These are phyloP conservation scores for Dipteronia dyeriana DNA, from an alignment of 345 rosid genomes.

Conservation along the genomic window DNA sequence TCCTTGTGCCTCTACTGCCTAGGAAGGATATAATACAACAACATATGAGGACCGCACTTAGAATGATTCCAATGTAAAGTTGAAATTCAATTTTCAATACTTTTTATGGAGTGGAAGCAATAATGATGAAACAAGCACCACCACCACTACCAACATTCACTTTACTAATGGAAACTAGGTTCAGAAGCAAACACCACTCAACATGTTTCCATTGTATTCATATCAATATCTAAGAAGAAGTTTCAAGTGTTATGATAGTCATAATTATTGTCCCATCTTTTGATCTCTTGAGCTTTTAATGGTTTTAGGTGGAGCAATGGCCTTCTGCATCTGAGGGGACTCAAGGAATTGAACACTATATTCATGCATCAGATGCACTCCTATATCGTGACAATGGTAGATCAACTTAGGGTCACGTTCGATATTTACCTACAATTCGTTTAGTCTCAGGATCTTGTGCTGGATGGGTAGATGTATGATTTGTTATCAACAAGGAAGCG, in stretches of 20 bases:
- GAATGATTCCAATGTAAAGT: neutral
- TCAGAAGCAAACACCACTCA: neutral
- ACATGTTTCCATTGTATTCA: neutral
- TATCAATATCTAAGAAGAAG: neutral
- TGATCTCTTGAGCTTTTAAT: too few relatives aligned
- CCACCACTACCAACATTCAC: neutral
- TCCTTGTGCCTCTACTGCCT: too few relatives aligned
- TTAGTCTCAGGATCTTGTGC: neutral
- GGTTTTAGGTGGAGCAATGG: too few relatives aligned
- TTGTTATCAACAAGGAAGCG: neutral
- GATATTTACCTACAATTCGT: neutral
- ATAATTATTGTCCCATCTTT: conserved; percentile 1
- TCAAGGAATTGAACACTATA: neutral
- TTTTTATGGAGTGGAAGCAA: neutral
- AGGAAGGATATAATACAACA: neutral
- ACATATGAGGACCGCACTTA: neutral
- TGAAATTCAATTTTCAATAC: neutral
- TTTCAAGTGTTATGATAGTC: neutral
- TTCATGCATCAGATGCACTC: neutral
- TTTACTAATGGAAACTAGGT: neutral
- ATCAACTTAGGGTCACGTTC: neutral
- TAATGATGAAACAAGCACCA: conserved; percentile 5
- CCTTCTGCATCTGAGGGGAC: neutral
- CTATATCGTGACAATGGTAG: neutral
- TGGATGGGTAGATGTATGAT: neutral